phyloP scores from a whole-genome alignment of 106 monocot genomes.

The Apostasia shenzhenica region DNA sequence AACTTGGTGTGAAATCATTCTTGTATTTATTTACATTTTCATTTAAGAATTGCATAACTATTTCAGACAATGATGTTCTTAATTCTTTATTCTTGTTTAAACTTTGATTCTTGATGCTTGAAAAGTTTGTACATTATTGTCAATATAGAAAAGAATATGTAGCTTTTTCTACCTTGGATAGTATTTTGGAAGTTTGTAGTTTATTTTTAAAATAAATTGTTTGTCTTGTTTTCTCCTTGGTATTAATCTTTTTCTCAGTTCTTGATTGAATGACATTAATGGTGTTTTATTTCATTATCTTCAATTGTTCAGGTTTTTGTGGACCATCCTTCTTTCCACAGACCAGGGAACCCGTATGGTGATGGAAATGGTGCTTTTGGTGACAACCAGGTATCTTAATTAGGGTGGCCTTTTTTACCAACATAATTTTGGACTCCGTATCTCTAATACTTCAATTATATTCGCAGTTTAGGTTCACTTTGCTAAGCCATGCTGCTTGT shows the following conservation, averaged over 20 bases:
- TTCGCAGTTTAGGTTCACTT: slow-evolving; percentile 83
- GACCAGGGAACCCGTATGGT: slow-evolving; percentile 82
- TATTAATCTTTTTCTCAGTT: background rate
- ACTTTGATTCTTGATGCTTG: too few species aligned
- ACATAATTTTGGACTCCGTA: background rate
- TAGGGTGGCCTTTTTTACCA: background rate
- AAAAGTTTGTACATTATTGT: too few species aligned
- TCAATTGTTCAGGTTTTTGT: slow-evolving; percentile 65
- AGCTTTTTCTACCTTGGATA: background rate
- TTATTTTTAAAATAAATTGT: background rate
- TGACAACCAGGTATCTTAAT: slow-evolving; percentile 72
- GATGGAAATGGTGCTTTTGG: slow-evolving; percentile 68
- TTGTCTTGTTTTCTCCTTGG: background rate
- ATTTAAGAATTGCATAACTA: too few species aligned
- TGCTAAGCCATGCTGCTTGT: slow-evolving; percentile 83
- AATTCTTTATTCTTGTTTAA: too few species aligned
- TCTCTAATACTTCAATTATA: background rate
- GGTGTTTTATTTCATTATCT: background rate
- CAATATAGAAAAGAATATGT: background rate
- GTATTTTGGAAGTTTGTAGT: background rate
- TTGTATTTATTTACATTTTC: too few species aligned
- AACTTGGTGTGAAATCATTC: too few species aligned
- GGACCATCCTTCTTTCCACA: slow-evolving; percentile 77
- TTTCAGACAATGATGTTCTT: too few species aligned
- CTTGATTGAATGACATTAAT: background rate